Conservation (phyloP, 768 basidiomycete species). For the Flagelloscypha sp. region DNA sequence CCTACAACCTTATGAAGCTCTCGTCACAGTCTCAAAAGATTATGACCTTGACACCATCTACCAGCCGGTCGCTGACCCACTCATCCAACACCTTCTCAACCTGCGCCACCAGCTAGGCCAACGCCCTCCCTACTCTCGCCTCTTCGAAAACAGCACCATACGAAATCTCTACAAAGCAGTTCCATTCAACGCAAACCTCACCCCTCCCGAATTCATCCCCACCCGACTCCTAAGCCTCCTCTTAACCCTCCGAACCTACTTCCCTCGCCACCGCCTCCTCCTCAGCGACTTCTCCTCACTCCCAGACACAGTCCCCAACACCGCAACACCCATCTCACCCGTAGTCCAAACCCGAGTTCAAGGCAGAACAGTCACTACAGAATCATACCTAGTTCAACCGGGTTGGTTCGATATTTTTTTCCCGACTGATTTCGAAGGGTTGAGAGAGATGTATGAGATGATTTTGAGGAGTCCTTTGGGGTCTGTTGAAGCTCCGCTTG, state of each 20-base stretch:
- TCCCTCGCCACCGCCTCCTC: slow-evolving; percentile 90
- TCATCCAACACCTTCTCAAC: slow-evolving; percentile 70
- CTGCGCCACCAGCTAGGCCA: slow-evolving; percentile 55
- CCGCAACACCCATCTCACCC: slow-evolving; percentile 55
- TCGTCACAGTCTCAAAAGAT: slow-evolving; percentile 67
- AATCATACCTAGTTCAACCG: slow-evolving; percentile 85
- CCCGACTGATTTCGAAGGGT: slow-evolving; percentile 79
- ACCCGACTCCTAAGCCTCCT: slow-evolving; percentile 84
- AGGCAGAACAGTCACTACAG: slow-evolving; percentile 79
- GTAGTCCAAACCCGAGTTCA: slow-evolving; percentile 93
- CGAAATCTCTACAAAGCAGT: slow-evolving; percentile 60
- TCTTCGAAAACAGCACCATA: slow-evolving; percentile 46
- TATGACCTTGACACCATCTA: slow-evolving; percentile 85
- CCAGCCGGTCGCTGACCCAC: slow-evolving; percentile 75
- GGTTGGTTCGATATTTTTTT: slow-evolving; percentile 99
- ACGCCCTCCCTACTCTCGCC: slow-evolving; percentile 45
- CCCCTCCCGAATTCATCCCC: slow-evolving; percentile 82
- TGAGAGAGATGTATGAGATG: slow-evolving; percentile 87
- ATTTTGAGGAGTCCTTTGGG: slow-evolving; percentile 54
- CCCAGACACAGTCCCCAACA: slow-evolving; percentile 75
- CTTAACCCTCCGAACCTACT: slow-evolving; percentile 69
- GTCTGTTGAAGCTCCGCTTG: slow-evolving; percentile 19
- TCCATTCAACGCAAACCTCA: slow-evolving; percentile 89
- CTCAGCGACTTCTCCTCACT: slow-evolving; percentile 88
- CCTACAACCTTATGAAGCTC: slow-evolving; percentile 73